Percentiles rank a stretch among this genome's conserved stretches.
These are phyloP conservation scores for Vitis rotundifolia DNA, from an alignment of 164 flowering plant species.

Conservation along the genomic window DNA sequence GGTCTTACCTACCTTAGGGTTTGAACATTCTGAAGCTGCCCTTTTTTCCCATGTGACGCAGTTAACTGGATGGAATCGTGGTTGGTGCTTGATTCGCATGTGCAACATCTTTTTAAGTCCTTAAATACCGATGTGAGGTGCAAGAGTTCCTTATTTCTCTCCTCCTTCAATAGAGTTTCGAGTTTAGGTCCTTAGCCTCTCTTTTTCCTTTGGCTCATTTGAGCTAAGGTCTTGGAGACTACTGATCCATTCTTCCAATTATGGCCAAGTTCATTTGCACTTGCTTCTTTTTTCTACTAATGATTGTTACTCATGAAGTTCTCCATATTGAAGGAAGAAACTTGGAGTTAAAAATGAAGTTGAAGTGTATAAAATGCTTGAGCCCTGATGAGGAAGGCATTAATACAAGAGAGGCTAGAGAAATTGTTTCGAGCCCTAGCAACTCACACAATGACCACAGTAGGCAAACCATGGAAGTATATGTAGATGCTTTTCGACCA, in stretches of 20 bases:
- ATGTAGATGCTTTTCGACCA: conserved; percentile 31
- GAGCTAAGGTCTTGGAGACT: too few species aligned
- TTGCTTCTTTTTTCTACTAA: conserved; percentile 1
- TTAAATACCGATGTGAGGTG: background rate
- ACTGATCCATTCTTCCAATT: too few species aligned
- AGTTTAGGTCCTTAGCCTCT: background rate
- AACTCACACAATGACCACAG: conserved; percentile 1
- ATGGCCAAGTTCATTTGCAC: conserved; percentile 13
- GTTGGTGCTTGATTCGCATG: background rate
- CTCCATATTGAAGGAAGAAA: conserved; percentile 18
- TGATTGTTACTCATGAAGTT: conserved; percentile 21
- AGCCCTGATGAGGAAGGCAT: conserved; percentile 8
- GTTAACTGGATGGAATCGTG: background rate
- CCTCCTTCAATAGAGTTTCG: background rate
- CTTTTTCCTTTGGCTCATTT: background rate
- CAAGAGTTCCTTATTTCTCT: background rate
- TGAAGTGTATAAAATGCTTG: conserved; percentile 5
- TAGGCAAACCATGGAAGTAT: conserved; percentile 3
- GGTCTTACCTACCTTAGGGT: too few species aligned
- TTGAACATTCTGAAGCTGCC: too few species aligned
- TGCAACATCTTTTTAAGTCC: conserved; percentile 2
- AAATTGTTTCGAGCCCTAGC: background rate
- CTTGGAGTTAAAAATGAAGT: conserved; percentile 6
- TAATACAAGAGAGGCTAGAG: background rate
- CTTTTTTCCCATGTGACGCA: too few species aligned